Base-by-base conservation (phyloP, 2,329 filamentous ascomycete species). In the Truncatella angustata region DNA sequence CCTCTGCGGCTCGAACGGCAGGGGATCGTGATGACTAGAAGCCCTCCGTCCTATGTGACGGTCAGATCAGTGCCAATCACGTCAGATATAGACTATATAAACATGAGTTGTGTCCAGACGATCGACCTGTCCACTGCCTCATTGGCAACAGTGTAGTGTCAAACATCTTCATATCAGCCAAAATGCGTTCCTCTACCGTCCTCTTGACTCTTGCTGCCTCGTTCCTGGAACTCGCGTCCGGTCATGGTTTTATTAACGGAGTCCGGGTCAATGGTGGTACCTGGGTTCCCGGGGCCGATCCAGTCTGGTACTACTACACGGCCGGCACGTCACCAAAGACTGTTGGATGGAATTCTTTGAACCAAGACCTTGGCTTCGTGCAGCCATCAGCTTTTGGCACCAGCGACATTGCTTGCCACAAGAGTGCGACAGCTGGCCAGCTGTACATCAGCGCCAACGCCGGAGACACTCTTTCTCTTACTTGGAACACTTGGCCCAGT, bases 361-460 rank as follows among this genome's bases (percentile, higher is more conserved):
- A 74, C 56, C 72, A 72, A 49, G 75, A 76, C 57, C 77, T 78
- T 61, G 78, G 80, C 53, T 80, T 66, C 61, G 71, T 75, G 50
- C 65, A 67, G 32, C 74, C 75, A 32, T 70, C 63, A 28, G 61
- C 60, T 18, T 66, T 68, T 34, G 55, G 55, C 14, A 59, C 54
- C 24, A 46, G 58, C 20, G 69, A 73, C 50, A 73, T 80, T 53
- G 73, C 70, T 60, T 80, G 77, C 59, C 74, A 78, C 67, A 71
- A 63, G 54, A 68, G 62, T 28, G 70, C 68, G 5, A 65, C 56
- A 3, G 65, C 73, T 3, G 76, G 67, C 3, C 63, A 65, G 36
- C 51, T 44, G 30, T 62, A 62, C 46, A 51, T 61, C 52, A 28
- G 26, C 9, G 61, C 59, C 47, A 57, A 60, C 20, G 57, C 63